phyloP scores from a whole-genome alignment of 2,329 filamentous ascomycete species.

The Fusarium sp. region DNA sequence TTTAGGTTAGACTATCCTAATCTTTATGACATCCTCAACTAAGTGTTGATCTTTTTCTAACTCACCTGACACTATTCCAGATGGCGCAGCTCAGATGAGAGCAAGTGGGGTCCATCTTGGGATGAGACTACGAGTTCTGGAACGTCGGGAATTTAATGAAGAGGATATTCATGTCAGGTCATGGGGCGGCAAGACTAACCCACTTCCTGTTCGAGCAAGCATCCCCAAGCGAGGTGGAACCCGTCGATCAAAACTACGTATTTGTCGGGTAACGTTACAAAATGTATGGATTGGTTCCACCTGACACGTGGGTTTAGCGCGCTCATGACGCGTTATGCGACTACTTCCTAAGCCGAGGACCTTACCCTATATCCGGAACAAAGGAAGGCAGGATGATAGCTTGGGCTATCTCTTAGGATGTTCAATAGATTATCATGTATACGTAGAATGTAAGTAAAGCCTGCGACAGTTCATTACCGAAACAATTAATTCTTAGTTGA shows the following conservation, averaged over 20 bases:
- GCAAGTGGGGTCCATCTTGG: neutral
- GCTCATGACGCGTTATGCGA: neutral
- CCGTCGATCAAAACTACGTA: neutral
- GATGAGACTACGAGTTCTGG: neutral
- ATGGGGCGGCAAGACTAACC: neutral
- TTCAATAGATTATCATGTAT: fast-evolving
- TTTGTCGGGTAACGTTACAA: neutral
- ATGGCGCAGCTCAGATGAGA: neutral
- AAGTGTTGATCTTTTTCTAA: no score
- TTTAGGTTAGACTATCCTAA: no score
- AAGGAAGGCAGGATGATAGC: fast-evolving
- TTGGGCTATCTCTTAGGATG: neutral
- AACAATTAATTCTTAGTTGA: fast-evolving
- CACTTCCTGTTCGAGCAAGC: neutral
- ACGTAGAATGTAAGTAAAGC: fast-evolving
- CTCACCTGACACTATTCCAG: neutral
- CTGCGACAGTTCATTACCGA: fast-evolving
- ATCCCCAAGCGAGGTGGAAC: neutral
- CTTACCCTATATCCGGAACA: neutral
- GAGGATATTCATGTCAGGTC: neutral
- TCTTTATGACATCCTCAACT: no score
- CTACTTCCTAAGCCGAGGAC: neutral
- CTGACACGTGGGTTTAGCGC: neutral
- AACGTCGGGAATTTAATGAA: neutral
- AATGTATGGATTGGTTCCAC: neutral